Evolutionary conservation across 208 protist species (phyloP), one percentile per base, ranked within the genome.

Genomic region (Crithidia bombi): DNA sequence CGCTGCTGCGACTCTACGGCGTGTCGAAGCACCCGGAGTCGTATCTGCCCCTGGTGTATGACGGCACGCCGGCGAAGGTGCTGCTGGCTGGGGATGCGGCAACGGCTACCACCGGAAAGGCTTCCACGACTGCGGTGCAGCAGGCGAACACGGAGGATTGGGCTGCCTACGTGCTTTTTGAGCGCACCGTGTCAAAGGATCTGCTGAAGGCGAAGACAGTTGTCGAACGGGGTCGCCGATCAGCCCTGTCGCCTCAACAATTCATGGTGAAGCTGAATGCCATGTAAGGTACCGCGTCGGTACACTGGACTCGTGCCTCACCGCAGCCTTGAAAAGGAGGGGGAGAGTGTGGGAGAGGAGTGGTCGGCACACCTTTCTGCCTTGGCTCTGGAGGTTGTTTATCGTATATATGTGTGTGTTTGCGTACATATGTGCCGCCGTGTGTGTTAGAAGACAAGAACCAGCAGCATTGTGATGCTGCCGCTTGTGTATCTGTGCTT

Each of bases 181-280:
- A 95, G 71, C 82, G 87, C 23, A 49, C 73, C 11, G 77, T 95
- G 28, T 78, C 87, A n/a, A 84, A 81, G 55, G 90, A 95, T 59
- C 65, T 95, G 73, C 25, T 61, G 28, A 62, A 61, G 28, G 75
- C 87, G 28, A 78, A 83, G 62, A 73, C 83, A 25, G 79, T 87
- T 5, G 73, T 79, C 21, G 77, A 80, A 63, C 75, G 87, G 62
- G 90, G 81, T 10, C 71, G 81, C 12, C 79, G 83, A 10, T 23
- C 55, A n/a, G 62, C 84, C 25, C 41, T 94, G 51, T 84, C 66
- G 19, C 81, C 89, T 12, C 89, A 95, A 67, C 56, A 68, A 36
- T 77, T 94, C 17, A 77, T 94, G 41, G 62, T 83, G 57, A 79
- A 72, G 67, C 79, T 94, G 38, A 88, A 76, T 62, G 33, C 54